Percentiles rank a stretch among this genome's conserved stretches.
Evolutionary conservation across 345 rosid species (phyloP).

Genomic region (Brassica nigra): DNA sequence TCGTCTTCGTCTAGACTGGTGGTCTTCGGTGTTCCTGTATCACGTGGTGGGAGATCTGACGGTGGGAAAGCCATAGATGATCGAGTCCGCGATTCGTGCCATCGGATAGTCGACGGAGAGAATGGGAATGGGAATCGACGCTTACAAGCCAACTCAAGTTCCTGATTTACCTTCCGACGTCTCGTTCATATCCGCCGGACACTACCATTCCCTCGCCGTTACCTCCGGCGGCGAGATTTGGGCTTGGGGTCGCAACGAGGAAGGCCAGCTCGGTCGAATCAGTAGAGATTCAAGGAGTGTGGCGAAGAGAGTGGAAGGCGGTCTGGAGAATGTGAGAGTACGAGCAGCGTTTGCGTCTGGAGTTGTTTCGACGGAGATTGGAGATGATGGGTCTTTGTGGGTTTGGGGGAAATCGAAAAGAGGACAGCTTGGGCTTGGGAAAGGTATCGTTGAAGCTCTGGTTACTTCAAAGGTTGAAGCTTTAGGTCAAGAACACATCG

Average conservation of each 20-base stretch:
- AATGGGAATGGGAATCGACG: constrained; percentile 56
- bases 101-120: no score
- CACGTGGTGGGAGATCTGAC: no score
- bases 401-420: constrained; percentile 95
- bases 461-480: constrained; percentile 63
- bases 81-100: no score
- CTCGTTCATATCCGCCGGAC: constrained; percentile 59
- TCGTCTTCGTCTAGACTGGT: no score
- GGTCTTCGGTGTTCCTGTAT: no score
- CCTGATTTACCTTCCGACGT: constrained; percentile 61
- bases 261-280: constrained; percentile 77
- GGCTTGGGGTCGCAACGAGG: constrained; percentile 91
- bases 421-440: constrained; percentile 96
- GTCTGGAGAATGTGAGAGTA: constrained; percentile 59
- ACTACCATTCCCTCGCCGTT: constrained; percentile 91
- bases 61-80: no score
- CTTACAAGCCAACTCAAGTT: constrained; percentile 69
- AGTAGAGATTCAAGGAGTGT: constrained; percentile 56
- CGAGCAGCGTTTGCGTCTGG: constrained; percentile 75
- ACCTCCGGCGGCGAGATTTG: constrained; percentile 71
- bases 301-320: constrained; percentile 60
- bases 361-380: constrained; percentile 77
- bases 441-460: constrained; percentile 54
- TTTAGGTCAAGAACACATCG: constrained; percentile 61
- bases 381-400: constrained; percentile 89